Percentiles rank a stretch among this genome's conserved stretches.
Evolutionary conservation across 163 green algal species (phyloP).

Genomic region (Chlamydomonas reinhardtii): DNA sequence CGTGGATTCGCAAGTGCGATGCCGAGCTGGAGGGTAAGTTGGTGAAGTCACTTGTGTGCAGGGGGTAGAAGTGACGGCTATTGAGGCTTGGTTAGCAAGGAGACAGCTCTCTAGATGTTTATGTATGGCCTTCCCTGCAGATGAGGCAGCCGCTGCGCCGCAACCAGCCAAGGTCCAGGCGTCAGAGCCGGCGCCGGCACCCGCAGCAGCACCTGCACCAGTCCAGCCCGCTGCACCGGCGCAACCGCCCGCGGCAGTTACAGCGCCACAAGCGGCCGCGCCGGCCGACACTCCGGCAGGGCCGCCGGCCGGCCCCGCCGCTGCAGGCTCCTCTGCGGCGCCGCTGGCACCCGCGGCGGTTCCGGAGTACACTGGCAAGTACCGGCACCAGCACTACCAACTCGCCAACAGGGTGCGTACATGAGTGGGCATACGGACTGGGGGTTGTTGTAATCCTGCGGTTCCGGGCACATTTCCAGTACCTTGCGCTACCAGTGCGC

Average conservation of each 20-base stretch:
- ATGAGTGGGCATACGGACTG: constrained; percentile 2
- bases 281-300: neutral
- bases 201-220: neutral
- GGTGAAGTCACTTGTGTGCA: neutral
- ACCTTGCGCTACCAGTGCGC: too few relatives aligned
- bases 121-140: constrained; percentile 8
- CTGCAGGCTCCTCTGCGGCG: constrained; percentile 9
- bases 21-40: constrained; percentile 80
- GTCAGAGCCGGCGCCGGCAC: constrained; percentile 1
- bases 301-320: neutral
- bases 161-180: neutral
- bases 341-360: constrained; percentile 28
- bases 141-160: constrained; percentile 30
- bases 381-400: constrained; percentile 70
- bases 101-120: neutral
- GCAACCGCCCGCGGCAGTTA: neutral
- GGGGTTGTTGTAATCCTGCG: too few relatives aligned
- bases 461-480: too few relatives aligned
- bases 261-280: neutral
- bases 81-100: neutral
- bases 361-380: constrained; percentile 35
- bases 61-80: neutral
- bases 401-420: constrained; percentile 59
- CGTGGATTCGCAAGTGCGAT: constrained; percentile 85
- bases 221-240: neutral